Evolutionary conservation across 495 filamentous ascomycete genomes (phyloP), one percentile per base, ranked within the genome.

Genomic region (Sphaerosporella brunnea): DNA sequence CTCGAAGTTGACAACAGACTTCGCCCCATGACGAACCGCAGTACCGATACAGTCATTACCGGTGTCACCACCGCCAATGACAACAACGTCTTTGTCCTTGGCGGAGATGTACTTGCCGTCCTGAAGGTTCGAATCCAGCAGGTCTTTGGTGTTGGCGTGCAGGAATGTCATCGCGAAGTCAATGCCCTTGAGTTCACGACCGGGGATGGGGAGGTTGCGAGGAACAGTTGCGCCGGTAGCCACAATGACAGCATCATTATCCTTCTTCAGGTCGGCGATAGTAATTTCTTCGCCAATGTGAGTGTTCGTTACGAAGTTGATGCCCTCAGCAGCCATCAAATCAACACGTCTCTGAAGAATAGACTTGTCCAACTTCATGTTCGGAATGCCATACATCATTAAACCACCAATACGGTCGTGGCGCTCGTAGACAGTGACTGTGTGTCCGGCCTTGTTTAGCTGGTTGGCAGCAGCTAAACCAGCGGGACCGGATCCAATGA

Each of bases 351-450:
- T 82, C 71, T 96, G 84, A 41, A 99, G 90, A 48, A 99, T 74
- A 61, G 83, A 84, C 74, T 99, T 99, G 73, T 99, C 90, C 23
- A 99, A 79, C 72, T 99, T 99, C 90, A 99, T 99, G 73, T 99
- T 99, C 39, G 90, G 90, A 51, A 99, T 99, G 54, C 90, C 90
- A 62, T 99, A 78, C 90, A 99, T 99, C 57, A 99, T 79, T 51
- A 99, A 69, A 59, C 90, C 90, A 64, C 90, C 90, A 50, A 81
- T 68, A 51, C 90, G 84, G 63, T 99, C 90, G 51, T 90, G 76
- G 34, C 90, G 84, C 72, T 99, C 90, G 64, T 95, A 96, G 13
- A 99, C 83, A 13, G 84, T 95, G 46, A 96, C 85, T 15, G 50
- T 69, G 65, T 99, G 90, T 28, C 90, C 90, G 54, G 80, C 82